Base-by-base conservation (phyloP, 352 stramenopile species). In the Pythium periplocum region DNA sequence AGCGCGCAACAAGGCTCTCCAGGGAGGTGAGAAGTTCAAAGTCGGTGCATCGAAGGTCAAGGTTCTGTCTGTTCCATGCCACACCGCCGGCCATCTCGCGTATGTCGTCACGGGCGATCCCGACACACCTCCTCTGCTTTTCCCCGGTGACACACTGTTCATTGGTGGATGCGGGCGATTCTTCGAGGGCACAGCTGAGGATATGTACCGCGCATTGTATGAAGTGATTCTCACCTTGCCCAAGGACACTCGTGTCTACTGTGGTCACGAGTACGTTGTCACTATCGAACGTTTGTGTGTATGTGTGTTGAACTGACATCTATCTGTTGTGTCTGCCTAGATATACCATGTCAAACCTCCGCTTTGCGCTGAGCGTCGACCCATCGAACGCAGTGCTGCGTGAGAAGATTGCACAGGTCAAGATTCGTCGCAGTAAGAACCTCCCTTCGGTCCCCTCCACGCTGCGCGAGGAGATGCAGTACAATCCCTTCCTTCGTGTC, bases 291-390 rank as follows among this genome's bases (percentile, higher is more conserved):
- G 17, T 26, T 0, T 26, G 17, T 26, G 17, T 26, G 17, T 26
- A 26, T 26, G 17, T 26, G 17, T 26, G 17, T 26, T 26, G 17
- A 26, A 26, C 17, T 26, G 17, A 26, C 17, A 26, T 26, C 17
- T 26, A 26, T 0, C 17, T 26, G 17, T 26, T 26, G 17, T 26
- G 17, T 26, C 17, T 36, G 33, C 10, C 34, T 46, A 78, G 69
- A 33, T 98, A 98, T 60, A 98, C 93, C 1, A 74, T 93, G 75
- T 78, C 78, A 42, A 98, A 98, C 71, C 71, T 96, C 26, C 86
- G 83, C 33, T 98, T 97, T 54, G 95, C 95, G 3, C 62, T 97
- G 42, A 97, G 78, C 55, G 83, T 98, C 6, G 93, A 98, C 60
- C 93, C 93, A 30, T 88, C 86, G 10, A 98, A 98, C 74, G 69